These are phyloP conservation scores for Durusdinium trenchii DNA, from an alignment of 73 alveolate species.

Conservation along the genomic window DNA sequence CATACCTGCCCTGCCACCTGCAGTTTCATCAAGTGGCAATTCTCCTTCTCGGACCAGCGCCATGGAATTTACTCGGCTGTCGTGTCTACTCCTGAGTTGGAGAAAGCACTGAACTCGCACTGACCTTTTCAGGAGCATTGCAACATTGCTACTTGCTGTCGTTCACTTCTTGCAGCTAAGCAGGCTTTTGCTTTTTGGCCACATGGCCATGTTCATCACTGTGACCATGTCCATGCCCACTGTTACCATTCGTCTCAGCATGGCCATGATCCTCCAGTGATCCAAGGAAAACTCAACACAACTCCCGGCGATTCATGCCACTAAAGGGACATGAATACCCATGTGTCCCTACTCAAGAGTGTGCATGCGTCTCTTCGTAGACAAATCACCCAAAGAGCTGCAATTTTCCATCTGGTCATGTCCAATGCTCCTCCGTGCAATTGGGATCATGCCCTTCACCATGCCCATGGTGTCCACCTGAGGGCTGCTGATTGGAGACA, in stretches of 20 bases:
- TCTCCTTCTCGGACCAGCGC: conserved; percentile 90
- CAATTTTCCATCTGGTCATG: too few species aligned
- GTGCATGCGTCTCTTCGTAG: too few species aligned
- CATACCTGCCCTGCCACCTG: background rate
- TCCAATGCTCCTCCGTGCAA: conserved; percentile 31
- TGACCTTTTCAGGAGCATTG: background rate
- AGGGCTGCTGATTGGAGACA: too few species aligned
- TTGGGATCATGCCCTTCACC: conserved; percentile 29
- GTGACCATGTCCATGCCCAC: conserved; percentile 66
- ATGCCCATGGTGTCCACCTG: background rate
- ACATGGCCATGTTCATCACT: conserved; percentile 81
- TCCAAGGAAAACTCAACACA: too few species aligned
- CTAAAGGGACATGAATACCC: too few species aligned
- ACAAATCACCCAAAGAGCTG: background rate
- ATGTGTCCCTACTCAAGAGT: too few species aligned
- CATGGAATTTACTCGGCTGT: conserved; percentile 76
- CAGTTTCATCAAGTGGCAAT: conserved; percentile 28
- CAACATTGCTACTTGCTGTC: background rate
- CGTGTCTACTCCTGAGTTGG: conserved; percentile 57
- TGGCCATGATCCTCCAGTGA: conserved; percentile 53
- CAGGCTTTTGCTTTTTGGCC: conserved; percentile 66
- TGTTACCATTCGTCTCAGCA: background rate
- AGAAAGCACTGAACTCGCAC: background rate
- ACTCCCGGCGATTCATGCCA: too few species aligned
- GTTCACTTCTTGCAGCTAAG: background rate